phyloP scores from a whole-genome alignment of 371 early-diverging fungal species.

The Zychaea mexicana region DNA sequence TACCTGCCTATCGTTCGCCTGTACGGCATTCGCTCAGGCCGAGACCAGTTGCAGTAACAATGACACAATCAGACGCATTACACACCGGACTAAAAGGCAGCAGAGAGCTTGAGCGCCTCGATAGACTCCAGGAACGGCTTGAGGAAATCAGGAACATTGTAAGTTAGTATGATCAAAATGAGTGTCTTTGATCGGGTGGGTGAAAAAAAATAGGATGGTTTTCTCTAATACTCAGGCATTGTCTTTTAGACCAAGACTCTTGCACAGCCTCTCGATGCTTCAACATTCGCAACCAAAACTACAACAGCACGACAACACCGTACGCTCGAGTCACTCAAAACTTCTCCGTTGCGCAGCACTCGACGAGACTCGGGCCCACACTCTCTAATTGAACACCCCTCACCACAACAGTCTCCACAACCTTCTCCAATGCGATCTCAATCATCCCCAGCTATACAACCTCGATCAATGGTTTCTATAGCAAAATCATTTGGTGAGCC shows the following conservation, averaged over 20 bases:
- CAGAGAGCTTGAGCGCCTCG: slow-evolving; percentile 3
- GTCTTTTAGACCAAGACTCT: not conserved
- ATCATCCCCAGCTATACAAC: not conserved
- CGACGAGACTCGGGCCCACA: not conserved
- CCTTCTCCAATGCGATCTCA: slow-evolving; percentile 1
- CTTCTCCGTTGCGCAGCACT: not conserved
- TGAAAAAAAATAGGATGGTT: no score
- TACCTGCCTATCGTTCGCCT: not conserved
- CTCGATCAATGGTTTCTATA: not conserved
- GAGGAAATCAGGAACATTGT: slow-evolving; percentile 4
- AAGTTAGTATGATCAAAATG: not conserved
- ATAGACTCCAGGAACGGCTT: slow-evolving; percentile 1
- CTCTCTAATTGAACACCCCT: no score
- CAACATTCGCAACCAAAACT: not conserved
- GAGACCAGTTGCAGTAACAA: not conserved
- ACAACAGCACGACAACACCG: not conserved
- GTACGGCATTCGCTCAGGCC: not conserved
- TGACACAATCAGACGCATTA: not conserved
- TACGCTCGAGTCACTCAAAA: not conserved
- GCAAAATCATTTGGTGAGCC: not conserved
- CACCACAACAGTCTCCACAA: not conserved
- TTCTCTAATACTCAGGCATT: no score
- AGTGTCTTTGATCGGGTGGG: no score
- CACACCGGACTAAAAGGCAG: not conserved
- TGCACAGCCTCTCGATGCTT: not conserved